Conservation (phyloP, 805 yeast genomes). For the Sporopachydermia lactativora region DNA sequence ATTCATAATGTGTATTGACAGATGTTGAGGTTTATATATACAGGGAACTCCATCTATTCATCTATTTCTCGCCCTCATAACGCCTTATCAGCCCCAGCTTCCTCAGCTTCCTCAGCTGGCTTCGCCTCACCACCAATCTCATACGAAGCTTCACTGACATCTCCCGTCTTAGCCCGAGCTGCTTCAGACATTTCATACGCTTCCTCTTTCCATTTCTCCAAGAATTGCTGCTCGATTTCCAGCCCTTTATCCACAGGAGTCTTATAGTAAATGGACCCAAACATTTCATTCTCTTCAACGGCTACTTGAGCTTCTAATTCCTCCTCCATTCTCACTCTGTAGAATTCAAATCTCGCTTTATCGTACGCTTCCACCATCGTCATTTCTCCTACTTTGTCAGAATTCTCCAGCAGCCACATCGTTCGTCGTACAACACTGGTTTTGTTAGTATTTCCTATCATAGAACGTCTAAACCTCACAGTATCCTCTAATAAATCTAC, state of each 20-base stretch:
- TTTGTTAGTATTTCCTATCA: no score
- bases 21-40: no score
- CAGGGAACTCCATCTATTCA: no score
- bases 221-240: constrained; percentile 51
- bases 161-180: constrained; percentile 10
- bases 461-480: no score
- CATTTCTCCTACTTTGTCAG: constrained; percentile 12
- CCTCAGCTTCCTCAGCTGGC: background rate
- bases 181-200: constrained; percentile 31
- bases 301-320: constrained; percentile 61
- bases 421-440: constrained; percentile 59
- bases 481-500: no score
- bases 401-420: constrained; percentile 32
- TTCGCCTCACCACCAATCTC: constrained; percentile 80
- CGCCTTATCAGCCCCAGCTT: constrained; percentile 14
- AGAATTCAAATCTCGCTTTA: constrained; percentile 77
- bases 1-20: no score
- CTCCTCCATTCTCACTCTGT: constrained; percentile 69
- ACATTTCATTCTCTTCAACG: constrained; percentile 75
- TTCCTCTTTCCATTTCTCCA: constrained; percentile 60
- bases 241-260: constrained; percentile 55
- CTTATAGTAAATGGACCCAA: constrained; percentile 59
- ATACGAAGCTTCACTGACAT: constrained; percentile 58
- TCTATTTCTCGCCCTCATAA: no score
- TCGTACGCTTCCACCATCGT: constrained; percentile 55